Evolutionary conservation across 2,329 filamentous ascomycete species (phyloP), one percentile per base, ranked within the genome.

Genomic region (Xenoacremonium recifei): DNA sequence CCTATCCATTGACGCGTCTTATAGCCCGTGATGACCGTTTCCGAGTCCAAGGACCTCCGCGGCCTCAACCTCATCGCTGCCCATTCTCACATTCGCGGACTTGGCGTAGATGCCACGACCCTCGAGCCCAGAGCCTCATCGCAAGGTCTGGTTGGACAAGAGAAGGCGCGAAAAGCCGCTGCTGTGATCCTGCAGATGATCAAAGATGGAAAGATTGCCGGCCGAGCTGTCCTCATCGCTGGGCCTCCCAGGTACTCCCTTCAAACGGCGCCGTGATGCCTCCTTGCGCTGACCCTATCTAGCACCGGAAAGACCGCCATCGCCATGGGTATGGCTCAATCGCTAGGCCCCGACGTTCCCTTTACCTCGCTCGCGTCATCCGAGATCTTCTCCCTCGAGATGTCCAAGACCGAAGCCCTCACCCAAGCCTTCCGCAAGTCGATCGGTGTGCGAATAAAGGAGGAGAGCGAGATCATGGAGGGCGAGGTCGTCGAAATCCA

Each of bases 391-490:
- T 96, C 91, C 19, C 80, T 97, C 61, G 93, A 99, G 69, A 97
- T 99, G 92, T 96, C 90, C 58, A 99, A 99, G 75, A 99, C 93
- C 27, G 93, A 99, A 69, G 92, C 93, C 37, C 82, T 99, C 25
- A 96, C 92, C 40, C 93, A 99, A 68, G 92, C 93, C n/a, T 97
- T 99, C 74, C 85, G 93, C 60, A 97, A 96, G 67, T 96, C 90
- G 30, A 99, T 99, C 58, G 93, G 92, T 40, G 93, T 99, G 45
- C 82, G 93, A 50, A 99, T 99, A 72, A 96, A 96, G 68, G 93
- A 99, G 66, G 93, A 99, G 73, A 96, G 89, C 60, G 93, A 99
- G 66, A 95, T 99, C 54, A 99, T 99, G 70, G 93, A 99, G 73
- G 93, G 93, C 58, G 93, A 99, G 68, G 93, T 99, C 1, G 92